Evolutionary conservation across 2,329 filamentous ascomycete genomes (phyloP).

Genomic region (Aspergillus aculeatinus): DNA sequence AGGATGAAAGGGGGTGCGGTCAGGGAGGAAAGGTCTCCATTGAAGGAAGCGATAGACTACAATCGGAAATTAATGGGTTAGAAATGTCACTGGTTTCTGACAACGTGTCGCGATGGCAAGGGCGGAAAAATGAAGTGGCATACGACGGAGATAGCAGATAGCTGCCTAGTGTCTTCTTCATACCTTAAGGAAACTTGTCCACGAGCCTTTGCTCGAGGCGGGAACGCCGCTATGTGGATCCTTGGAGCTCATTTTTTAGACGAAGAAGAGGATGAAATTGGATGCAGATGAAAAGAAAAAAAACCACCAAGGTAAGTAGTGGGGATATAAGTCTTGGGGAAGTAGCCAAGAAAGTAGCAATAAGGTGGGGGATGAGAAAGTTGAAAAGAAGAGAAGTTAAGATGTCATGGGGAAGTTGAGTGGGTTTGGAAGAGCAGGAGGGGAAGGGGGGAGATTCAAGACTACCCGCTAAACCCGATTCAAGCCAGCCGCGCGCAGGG

Average conservation of each 20-base stretch:
- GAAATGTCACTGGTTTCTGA: neutral
- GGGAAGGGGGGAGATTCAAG: neutral
- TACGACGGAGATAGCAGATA: neutral
- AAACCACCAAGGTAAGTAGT: neutral
- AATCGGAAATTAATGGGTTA: slow-evolving; percentile 11
- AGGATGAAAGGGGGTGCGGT: slow-evolving; percentile 82
- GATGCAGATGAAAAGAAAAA: neutral
- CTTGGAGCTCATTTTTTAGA: slow-evolving; percentile 34
- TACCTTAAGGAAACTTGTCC: slow-evolving; percentile 51
- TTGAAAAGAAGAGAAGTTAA: neutral
- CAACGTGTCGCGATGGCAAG: neutral
- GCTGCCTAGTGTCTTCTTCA: slow-evolving; percentile 8
- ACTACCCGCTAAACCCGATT: neutral
- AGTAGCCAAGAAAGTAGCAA: neutral
- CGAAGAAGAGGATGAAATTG: neutral
- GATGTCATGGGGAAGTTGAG: neutral
- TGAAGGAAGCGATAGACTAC: slow-evolving; percentile 74
- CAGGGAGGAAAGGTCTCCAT: slow-evolving; percentile 75
- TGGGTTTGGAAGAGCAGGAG: slow-evolving; percentile 7
- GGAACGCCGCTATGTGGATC: slow-evolving; percentile 44
- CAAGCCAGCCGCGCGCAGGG: neutral
- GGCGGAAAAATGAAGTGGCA: neutral
- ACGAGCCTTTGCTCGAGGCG: slow-evolving; percentile 45
- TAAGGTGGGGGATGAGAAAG: slow-evolving; percentile 2
- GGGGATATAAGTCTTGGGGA: neutral